These are phyloP conservation scores for Globisporangium uncinulatum DNA, from an alignment of 352 stramenopile species.

Conservation along the genomic window DNA sequence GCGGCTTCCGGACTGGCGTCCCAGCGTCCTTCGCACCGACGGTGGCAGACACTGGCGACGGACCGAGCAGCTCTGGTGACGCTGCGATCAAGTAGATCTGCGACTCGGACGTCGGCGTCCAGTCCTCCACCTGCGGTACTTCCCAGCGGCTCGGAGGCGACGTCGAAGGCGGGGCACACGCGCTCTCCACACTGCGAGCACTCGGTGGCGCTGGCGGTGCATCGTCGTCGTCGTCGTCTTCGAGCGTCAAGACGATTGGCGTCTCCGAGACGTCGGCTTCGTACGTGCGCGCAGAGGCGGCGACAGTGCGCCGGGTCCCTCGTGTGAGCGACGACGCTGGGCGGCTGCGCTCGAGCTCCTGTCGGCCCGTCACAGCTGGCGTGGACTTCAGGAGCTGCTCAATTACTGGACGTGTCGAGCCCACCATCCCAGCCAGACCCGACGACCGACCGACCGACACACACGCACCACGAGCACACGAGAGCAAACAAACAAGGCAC, in stretches of 20 bases:
- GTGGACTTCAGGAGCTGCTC: constrained; percentile 52
- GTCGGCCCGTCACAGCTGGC: constrained; percentile 15
- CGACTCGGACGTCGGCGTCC: background rate
- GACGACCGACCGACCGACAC: background rate
- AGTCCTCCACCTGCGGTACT: background rate
- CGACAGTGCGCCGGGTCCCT: background rate
- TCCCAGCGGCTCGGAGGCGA: background rate
- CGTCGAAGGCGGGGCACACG: background rate
- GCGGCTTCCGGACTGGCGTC: background rate
- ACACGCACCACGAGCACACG: constrained; percentile 6
- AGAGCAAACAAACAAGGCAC: constrained; percentile 6
- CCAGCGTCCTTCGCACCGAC: background rate
- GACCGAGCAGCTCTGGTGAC: background rate
- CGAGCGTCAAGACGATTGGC: constrained; percentile 2
- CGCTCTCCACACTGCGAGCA: background rate
- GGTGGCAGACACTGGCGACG: background rate
- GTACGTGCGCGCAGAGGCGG: background rate
- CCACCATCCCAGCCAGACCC: background rate
- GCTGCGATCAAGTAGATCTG: constrained; percentile 5
- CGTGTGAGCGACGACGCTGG: no score
- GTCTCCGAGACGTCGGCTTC: background rate
- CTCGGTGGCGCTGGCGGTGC: background rate
- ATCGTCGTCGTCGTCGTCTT: constrained; percentile 2
- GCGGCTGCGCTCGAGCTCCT: background rate
- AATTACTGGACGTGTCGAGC: constrained; percentile 17